Evolutionary conservation across 495 filamentous ascomycete genomes (phyloP).

Genomic region (Rostrohypoxylon terebratum): DNA sequence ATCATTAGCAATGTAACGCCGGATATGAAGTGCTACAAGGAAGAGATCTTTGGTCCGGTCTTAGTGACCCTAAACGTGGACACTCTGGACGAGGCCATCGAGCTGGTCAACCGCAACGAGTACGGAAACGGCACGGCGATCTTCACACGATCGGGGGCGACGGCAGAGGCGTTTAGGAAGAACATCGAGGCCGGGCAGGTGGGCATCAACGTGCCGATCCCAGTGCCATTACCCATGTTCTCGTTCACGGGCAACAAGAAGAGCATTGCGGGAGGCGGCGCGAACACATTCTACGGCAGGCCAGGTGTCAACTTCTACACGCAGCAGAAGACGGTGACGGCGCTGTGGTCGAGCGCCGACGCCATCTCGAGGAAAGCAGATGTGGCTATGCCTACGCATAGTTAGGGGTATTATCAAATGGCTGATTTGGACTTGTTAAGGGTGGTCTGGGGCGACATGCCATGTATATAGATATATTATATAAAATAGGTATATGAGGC

Average conservation of each 20-base stretch:
- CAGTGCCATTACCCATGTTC: conserved; percentile 94
- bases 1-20: conserved; percentile 94
- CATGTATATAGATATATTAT: not conserved
- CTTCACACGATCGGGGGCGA: conserved; percentile 71
- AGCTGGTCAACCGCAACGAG: conserved; percentile 72
- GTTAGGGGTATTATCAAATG: conserved; percentile 38
- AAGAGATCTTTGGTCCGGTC: conserved; percentile 98
- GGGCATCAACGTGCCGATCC: conserved; percentile 85
- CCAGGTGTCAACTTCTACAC: conserved; percentile 95
- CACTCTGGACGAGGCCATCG: conserved; percentile 81
- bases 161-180: conserved; percentile 69
- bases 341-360: conserved; percentile 88
- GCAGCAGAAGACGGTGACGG: conserved; percentile 96
- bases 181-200: conserved; percentile 82
- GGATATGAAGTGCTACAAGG: conserved; percentile 92
- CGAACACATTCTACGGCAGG: conserved; percentile 94
- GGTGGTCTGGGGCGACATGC: not conserved
- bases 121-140: conserved; percentile 76
- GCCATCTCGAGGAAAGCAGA: conserved; percentile 82
- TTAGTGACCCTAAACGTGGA: conserved; percentile 85
- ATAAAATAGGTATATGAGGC: not conserved
- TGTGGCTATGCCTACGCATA: conserved; percentile 94
- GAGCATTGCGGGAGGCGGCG: conserved; percentile 91
- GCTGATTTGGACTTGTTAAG: conserved; percentile 18
- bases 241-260: conserved; percentile 98